Evolutionary conservation across 139 green algal genomes (phyloP), one percentile per base, ranked within the genome.

Genomic region (Chlamydomonas sp.): DNA sequence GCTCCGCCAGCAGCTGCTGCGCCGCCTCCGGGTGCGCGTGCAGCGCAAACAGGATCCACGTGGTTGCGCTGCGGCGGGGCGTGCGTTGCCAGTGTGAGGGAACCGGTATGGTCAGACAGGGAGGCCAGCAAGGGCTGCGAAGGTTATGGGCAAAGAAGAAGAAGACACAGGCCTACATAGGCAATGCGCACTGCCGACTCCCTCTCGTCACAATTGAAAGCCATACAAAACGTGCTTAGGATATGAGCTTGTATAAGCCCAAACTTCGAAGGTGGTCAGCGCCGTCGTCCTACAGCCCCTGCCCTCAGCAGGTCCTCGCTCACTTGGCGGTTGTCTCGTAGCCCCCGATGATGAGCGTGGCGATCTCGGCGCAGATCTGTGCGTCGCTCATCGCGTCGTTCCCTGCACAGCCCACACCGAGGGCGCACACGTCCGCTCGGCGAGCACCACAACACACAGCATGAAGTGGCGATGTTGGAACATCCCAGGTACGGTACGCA

Each of bases 251-350:
- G 7, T 68, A 1, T 68, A 68, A 15, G 63, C 10, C 63, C 7
- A 10, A 15, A 68, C 63, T 15, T 8, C 67, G 67, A 73, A 73
- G 31, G 31, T 49, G 31, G 31, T 49, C 31, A 49, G 31, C 31
- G 31, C 31, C 31, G 31, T 49, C 31, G 31, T 49, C 31, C 31
- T 49, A 49, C 31, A 49, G 31, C 31, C 31, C 31, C 31, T 49
- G 31, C 31, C 31, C 31, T 49, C 31, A 49, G 31, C 31, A n/a
- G 5, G 14, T 57, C 17, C 17, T 4, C 14, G n/a, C 78, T 74
- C 64, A 84, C 79, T 84, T 84, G 31, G 79, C 79, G 31, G 79
- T 84, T 10, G 79, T 84, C 49, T 84, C 79, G 63, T 63, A 74
- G 63, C 79, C 79, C 0, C 63, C 79, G 0, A 74, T 31, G 5